Percentiles rank a stretch among this genome's conserved stretches.
These are phyloP conservation scores for Phytophthora pistaciae DNA, from an alignment of 352 stramenopile species.

Conservation along the genomic window DNA sequence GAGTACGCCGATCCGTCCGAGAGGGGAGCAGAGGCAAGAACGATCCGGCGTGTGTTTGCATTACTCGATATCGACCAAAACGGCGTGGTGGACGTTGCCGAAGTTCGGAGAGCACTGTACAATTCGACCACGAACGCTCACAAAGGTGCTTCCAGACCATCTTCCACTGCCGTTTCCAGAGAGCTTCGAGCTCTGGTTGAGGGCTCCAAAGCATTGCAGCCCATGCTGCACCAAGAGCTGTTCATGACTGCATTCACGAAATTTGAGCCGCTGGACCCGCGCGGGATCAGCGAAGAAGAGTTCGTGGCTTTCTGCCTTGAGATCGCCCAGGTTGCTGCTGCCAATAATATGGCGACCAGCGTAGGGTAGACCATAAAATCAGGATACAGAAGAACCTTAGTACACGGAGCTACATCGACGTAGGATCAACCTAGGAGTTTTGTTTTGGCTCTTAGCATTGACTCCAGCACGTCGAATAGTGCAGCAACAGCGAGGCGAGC, in stretches of 20 bases:
- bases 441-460: conserved; percentile 38
- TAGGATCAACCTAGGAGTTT: conserved; percentile 13
- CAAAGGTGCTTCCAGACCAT: conserved; percentile 2
- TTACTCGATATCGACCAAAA: conserved; percentile 70
- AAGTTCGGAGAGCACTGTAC: conserved; percentile 60
- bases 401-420: too few relatives aligned
- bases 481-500: conserved; percentile 21
- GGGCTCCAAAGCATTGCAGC: conserved; percentile 60
- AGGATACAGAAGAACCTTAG: not conserved
- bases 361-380: conserved; percentile 15
- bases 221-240: conserved; percentile 61
- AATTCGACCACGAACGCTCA: conserved; percentile 22
- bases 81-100: conserved; percentile 67
- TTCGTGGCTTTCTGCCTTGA: conserved; percentile 84
- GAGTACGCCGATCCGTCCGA: conserved; percentile 13
- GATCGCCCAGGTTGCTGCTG: conserved; percentile 49
- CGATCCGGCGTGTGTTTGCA: conserved; percentile 62
- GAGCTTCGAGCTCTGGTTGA: conserved; percentile 48
- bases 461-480: conserved; percentile 37
- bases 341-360: conserved; percentile 30
- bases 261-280: conserved; percentile 65
- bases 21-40: conserved; percentile 50
- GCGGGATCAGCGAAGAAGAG: conserved; percentile 72
- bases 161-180: conserved; percentile 1
- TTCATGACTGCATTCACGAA: conserved; percentile 73